Percentiles rank a stretch among this genome's conserved stretches.
Evolutionary conservation across 176 grass and related monocot genomes (phyloP).

Genomic region (Bothriochloa decipiens): DNA sequence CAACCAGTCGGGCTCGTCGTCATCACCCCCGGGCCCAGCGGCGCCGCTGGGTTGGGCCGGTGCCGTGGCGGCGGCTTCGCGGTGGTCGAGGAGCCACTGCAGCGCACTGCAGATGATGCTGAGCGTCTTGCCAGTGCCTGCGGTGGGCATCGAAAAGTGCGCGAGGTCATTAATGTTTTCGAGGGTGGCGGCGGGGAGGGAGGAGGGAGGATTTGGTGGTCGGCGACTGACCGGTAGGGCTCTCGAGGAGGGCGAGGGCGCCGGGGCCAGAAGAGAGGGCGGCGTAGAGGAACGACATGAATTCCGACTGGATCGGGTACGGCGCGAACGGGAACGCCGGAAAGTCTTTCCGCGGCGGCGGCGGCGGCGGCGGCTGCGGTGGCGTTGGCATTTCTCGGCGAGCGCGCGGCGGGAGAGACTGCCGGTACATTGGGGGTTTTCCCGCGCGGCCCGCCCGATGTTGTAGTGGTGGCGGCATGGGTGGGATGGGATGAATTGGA

Average conservation of each 20-base stretch:
- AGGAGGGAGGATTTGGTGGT: background rate
- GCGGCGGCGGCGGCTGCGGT: background rate
- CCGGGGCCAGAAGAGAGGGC: conserved; percentile 64
- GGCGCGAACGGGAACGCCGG: conserved; percentile 85
- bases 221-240: conserved; percentile 69
- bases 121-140: conserved; percentile 95
- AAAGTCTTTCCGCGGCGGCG: conserved; percentile 57
- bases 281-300: conserved; percentile 87
- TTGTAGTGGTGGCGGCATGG: no score
- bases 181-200: background rate
- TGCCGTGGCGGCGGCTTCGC: conserved; percentile 7
- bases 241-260: conserved; percentile 84
- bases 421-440: background rate
- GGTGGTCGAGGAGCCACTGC: conserved; percentile 81
- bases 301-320: conserved; percentile 84
- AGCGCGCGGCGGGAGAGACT: conserved; percentile 1
- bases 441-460: no score
- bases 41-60: background rate
- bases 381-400: conserved; percentile 44
- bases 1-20: conserved; percentile 92
- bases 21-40: conserved; percentile 16
- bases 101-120: conserved; percentile 93
- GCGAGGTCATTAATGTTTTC: background rate
- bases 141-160: background rate
- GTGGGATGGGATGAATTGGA: no score